Conservation (phyloP, 106 monocot species). For the Phalaenopsis aphrodite region DNA sequence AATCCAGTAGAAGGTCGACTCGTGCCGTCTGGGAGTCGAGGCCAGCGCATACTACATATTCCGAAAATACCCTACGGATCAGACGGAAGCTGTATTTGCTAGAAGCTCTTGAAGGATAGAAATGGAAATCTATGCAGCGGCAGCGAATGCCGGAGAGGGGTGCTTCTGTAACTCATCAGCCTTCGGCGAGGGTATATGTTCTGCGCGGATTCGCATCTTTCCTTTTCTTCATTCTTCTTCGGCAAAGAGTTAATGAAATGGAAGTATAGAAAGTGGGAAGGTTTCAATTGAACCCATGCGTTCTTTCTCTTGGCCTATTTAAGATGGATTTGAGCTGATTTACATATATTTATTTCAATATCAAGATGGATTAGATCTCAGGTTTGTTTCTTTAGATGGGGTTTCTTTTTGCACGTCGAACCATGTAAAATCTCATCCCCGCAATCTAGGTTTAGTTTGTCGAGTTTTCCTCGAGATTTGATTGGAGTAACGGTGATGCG, state of each 20-base stretch:
- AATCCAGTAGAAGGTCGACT: too few species aligned
- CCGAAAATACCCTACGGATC: conserved; percentile 15
- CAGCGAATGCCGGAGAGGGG: neutral
- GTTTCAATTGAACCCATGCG: neutral
- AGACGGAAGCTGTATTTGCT: neutral
- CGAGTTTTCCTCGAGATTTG: neutral
- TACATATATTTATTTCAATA: too few species aligned
- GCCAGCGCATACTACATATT: conserved; percentile 7
- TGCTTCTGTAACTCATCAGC: neutral
- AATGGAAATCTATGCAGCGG: neutral
- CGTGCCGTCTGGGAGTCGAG: too few species aligned
- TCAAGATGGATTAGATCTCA: too few species aligned
- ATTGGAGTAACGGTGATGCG: neutral
- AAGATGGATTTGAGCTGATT: too few species aligned
- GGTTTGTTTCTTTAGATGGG: too few species aligned
- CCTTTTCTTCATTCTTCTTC: too few species aligned
- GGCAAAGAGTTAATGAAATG: neutral
- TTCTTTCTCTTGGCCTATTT: conserved; percentile 1
- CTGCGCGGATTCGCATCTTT: conserved; percentile 26
- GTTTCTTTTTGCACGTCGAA: neutral
- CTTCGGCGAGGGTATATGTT: conserved; percentile 14
- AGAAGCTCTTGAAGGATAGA: neutral
- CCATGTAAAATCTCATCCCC: neutral
- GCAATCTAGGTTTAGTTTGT: neutral
- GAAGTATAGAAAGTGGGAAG: neutral